phyloP scores from a whole-genome alignment of 2,329 filamentous ascomycete genomes.

The Lizonia empirigonia region DNA sequence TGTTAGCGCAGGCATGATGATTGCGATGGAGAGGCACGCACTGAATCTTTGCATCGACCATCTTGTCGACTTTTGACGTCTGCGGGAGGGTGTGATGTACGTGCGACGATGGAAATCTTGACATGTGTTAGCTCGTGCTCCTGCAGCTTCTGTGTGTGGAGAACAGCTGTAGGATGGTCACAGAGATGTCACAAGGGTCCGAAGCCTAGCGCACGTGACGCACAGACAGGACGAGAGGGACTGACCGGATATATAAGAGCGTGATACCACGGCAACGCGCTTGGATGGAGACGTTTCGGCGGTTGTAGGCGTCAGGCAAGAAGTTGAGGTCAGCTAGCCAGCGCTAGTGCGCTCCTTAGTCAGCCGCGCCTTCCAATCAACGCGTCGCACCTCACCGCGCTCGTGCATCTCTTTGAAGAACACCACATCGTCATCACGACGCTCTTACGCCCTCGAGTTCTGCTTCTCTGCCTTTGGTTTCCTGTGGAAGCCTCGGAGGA shows the following conservation, averaged over 20 bases:
- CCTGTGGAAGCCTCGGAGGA: constrained; percentile 13
- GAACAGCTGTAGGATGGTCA: constrained; percentile 15
- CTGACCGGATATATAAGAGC: constrained; percentile 29
- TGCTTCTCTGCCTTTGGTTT: constrained; percentile 21
- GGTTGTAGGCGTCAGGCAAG: constrained; percentile 29
- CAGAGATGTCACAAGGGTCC: constrained; percentile 16
- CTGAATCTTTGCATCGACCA: constrained; percentile 54
- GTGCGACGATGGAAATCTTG: constrained; percentile 7
- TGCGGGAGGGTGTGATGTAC: constrained; percentile 2
- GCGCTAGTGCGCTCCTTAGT: constrained; percentile 1
- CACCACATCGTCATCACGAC: constrained; percentile 11
- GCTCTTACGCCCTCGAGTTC: constrained; percentile 18
- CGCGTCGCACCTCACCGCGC: constrained; percentile 29
- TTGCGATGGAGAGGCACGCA: constrained; percentile 28
- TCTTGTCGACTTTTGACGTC: constrained; percentile 16
- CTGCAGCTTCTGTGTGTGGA: constrained; percentile 28
- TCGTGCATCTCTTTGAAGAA: constrained; percentile 24
- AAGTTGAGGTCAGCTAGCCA: constrained; percentile 29
- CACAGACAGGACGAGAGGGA: constrained; percentile 27
- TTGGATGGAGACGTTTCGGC: constrained; percentile 33
- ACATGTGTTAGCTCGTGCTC: constrained; percentile 28
- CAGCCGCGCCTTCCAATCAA: constrained; percentile 29
- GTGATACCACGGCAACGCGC: constrained; percentile 38
- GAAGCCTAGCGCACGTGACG: constrained; percentile 22
- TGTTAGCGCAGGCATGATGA: constrained; percentile 28